Evolutionary conservation across 2,329 filamentous ascomycete species (phyloP).

Genomic region (Scolecobasidium constrictum): DNA sequence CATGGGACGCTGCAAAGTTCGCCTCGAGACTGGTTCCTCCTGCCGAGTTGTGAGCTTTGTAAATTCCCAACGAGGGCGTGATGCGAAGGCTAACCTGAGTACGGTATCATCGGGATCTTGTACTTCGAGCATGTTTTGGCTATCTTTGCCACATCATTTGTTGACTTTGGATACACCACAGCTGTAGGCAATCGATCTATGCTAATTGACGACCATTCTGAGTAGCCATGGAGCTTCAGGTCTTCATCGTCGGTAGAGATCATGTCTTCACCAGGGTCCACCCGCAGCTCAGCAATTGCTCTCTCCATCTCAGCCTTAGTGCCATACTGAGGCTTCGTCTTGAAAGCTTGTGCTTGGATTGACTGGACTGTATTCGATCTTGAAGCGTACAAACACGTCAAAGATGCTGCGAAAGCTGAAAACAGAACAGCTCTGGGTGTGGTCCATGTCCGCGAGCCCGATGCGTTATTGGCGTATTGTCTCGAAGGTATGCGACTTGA

Average conservation of each 20-base stretch:
- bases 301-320: constrained; percentile 39
- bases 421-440: constrained; percentile 36
- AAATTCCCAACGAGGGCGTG: too few species aligned
- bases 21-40: neutral
- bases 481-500: too few species aligned
- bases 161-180: neutral
- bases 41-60: too few species aligned
- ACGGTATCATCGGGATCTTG: neutral
- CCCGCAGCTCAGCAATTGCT: neutral
- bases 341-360: constrained; percentile 17
- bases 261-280: neutral
- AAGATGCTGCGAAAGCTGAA: constrained; percentile 37
- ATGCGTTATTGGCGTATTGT: too few species aligned
- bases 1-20: neutral
- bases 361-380: constrained; percentile 22
- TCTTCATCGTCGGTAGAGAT: too few species aligned
- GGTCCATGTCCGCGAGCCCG: too few species aligned
- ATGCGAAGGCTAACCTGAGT: too few species aligned
- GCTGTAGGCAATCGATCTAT: neutral
- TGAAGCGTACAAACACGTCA: constrained; percentile 39
- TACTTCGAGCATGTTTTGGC: neutral
- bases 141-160: neutral
- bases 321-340: constrained; percentile 33
- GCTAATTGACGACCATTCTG: too few species aligned
- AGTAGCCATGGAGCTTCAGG: too few species aligned